Evolutionary conservation across 139 green algal species (phyloP), one percentile per base, ranked within the genome.

Genomic region (Coelastrella sp.): DNA sequence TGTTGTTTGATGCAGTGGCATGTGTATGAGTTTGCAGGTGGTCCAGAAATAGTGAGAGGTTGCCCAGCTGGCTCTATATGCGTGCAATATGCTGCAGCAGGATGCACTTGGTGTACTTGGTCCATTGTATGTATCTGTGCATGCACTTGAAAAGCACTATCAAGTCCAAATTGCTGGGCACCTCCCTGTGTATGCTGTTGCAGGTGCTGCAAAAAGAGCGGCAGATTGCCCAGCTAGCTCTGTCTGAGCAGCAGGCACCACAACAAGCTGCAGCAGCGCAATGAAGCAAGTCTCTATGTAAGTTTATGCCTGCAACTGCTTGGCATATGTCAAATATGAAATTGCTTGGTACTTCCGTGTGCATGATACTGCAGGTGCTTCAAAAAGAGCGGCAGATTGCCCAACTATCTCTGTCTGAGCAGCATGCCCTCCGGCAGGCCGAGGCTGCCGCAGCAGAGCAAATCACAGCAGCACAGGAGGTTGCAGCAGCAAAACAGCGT

Each of bases 191-290:
- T 23, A 5, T 57, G 58, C 79, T 80, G 7, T 23, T 89, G 85
- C 71, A 88, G 83, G 7, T 88, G 47, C 19, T 88, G 66, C 68
- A 80, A 7, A 88, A 80, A 54, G 83, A 88, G 68, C 83, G 19
- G 19, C 83, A 88, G 68, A n/a, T 88, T 8, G 74, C 58, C 19
- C 68, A 75, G 73, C 85, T 84, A 22, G 11, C 85, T 1, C 10
- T 83, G 22, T 90, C 85, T 13, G 85, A 84, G 73, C 85, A 83
- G 73, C 22, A 83, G 60, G 59, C 85, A 20, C 58, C 84, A 59
- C 73, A 47, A 13, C 54, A 80, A 23, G 73, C 85, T 47, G 32
- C 32, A 47, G 32, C 32, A 47, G 32, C 32, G 32, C 32, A 47
- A 47, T 47, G 1, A 0, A 47, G 32, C 32, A 47, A 47, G 32